Evolutionary conservation across 1,284 basidiomycete species (phyloP), one percentile per base, ranked within the genome.

Genomic region (Boletellus deceptivus): DNA sequence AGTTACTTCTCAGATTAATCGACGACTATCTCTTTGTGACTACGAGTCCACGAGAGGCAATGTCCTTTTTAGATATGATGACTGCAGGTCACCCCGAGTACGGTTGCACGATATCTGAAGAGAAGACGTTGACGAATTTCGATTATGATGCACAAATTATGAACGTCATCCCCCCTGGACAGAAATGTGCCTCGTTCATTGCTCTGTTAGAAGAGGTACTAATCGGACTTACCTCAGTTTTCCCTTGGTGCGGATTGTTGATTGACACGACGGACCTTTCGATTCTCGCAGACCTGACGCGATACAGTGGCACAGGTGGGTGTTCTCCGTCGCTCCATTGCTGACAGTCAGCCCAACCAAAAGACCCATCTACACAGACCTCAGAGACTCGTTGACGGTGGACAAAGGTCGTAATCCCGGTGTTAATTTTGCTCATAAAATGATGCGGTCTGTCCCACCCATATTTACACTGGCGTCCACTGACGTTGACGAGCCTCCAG

Each of bases 1-100:
- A 96, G 92, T 64, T 87, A 3, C 72, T 98, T 2, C 71, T 98
- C 46, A 79, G 97, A 46, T 80, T 95, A 55, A 87, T 96, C 22
- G 97, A 99, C 62, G 97, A 99, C 67, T 99, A 98, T 63, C 72
- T 99, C 22, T 88, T 91, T 59, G 75, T 99, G 48, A 93, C 93
- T 4, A 88, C 91, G 2, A 79, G 79, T 53, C 72, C 73, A 1
- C 47, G 57, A 2, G 78, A 81, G 54, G 97, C 96, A 0, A 73
- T 66, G 33, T 72, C 70, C 0, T 98, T 98, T 68, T 72, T 98
- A 39, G 68, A 78, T 6, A 78, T 78, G 56, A 97, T 99, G 91
- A 74, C 80, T n/a, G 61, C 77, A 63, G 95, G 93, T 1, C 91
- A 94, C 59, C 89, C 89, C 1, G 89, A 93, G 61, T 98, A 98